These are phyloP conservation scores for Scedosporium dehoogii DNA, from an alignment of 2,329 filamentous ascomycete species.

Conservation along the genomic window DNA sequence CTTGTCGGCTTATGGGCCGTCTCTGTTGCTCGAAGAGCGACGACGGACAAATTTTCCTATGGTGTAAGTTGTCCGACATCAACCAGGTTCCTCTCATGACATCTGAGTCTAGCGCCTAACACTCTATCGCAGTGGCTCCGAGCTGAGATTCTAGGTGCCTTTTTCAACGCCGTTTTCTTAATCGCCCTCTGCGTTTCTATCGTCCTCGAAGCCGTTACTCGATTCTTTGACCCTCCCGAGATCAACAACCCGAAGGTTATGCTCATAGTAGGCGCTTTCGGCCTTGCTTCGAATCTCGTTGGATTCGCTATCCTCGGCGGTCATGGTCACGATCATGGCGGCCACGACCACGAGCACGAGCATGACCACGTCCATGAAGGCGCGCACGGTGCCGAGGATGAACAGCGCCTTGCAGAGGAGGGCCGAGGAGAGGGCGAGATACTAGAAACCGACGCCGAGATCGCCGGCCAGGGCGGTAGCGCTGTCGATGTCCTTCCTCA, in stretches of 20 bases:
- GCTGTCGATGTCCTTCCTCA: slow-evolving; percentile 55
- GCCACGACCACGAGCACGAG: slow-evolving; percentile 35
- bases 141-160: slow-evolving; percentile 89
- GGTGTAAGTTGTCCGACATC: slow-evolving; percentile 50
- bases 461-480: slow-evolving; percentile 48
- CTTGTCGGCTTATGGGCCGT: slow-evolving; percentile 93
- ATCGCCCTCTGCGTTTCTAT: slow-evolving; percentile 95
- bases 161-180: slow-evolving; percentile 95
- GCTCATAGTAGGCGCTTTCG: slow-evolving; percentile 77
- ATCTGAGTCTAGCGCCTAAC: too few relatives aligned
- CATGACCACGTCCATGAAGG: slow-evolving; percentile 27
- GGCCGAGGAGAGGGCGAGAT: slow-evolving; percentile 37
- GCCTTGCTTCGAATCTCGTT: slow-evolving; percentile 77
- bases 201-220: slow-evolving; percentile 86
- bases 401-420: slow-evolving; percentile 36
- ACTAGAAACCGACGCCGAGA: slow-evolving; percentile 25
- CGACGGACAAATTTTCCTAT: slow-evolving; percentile 89
- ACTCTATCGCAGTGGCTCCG: slow-evolving; percentile 65
- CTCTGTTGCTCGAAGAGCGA: slow-evolving; percentile 72
- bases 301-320: slow-evolving; percentile 89
- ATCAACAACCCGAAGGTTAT: slow-evolving; percentile 80
- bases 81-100: neutral
- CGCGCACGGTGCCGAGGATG: slow-evolving; percentile 17
- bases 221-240: slow-evolving; percentile 82
- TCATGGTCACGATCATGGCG: slow-evolving; percentile 75